phyloP scores from a whole-genome alignment of 2,329 filamentous ascomycete species.

The Fusarium tricinctum region DNA sequence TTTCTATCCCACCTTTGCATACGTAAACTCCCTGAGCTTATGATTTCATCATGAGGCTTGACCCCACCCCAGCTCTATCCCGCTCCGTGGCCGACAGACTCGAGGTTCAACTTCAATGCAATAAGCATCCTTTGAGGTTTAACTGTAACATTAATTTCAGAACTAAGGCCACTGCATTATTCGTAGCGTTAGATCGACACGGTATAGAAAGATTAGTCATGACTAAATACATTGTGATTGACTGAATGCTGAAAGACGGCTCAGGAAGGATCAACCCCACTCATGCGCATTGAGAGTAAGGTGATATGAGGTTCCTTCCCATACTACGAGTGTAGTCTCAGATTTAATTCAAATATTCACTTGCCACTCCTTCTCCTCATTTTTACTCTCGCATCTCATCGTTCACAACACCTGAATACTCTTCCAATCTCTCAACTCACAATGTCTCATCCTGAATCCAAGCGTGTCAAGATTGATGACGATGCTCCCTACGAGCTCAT shows the following conservation, averaged over 20 bases:
- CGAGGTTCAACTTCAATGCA: background rate
- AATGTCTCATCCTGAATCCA: slow-evolving; percentile 47
- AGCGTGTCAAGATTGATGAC: slow-evolving; percentile 55
- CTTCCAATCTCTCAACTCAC: background rate
- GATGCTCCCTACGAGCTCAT: slow-evolving; percentile 72
- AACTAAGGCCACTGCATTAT: too few species aligned
- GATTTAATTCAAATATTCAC: background rate
- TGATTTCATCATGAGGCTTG: background rate
- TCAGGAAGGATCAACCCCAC: slow-evolving; percentile 20
- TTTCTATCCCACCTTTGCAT: too few species aligned
- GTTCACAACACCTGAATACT: background rate
- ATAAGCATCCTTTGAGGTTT: background rate
- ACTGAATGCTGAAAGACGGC: background rate
- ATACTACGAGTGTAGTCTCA: background rate
- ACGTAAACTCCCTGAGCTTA: background rate
- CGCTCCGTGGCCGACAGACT: background rate
- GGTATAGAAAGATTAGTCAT: too few species aligned
- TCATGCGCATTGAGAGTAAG: slow-evolving; percentile 17
- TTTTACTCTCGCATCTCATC: background rate
- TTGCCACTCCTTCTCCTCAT: background rate
- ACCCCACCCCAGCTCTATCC: background rate
- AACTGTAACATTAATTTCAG: too few species aligned
- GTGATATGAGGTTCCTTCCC: slow-evolving; percentile 14
- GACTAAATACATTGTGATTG: too few species aligned
- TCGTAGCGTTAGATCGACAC: too few species aligned